Evolutionary conservation across 2,329 filamentous ascomycete species (phyloP).

Genomic region (Colletotrichum horii): DNA sequence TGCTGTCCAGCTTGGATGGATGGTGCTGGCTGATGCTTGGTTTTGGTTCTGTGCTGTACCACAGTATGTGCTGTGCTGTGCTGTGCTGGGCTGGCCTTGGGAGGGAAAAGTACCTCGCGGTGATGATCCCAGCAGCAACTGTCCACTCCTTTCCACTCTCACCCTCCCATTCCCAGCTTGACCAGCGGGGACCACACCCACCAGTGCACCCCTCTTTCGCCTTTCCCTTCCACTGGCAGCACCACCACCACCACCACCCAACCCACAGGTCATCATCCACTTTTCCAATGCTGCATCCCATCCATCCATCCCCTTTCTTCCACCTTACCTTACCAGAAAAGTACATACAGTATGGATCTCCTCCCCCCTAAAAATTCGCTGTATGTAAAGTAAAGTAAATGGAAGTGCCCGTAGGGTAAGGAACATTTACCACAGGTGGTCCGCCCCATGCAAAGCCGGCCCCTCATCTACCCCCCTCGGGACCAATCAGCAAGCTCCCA

Average conservation of each 20-base stretch:
- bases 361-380: not conserved
- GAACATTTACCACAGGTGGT: not conserved
- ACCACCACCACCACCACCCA: not conserved
- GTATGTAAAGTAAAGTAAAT: not conserved
- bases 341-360: not conserved
- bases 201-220: not conserved
- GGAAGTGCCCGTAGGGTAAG: not conserved
- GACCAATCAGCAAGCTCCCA: constrained; percentile 19
- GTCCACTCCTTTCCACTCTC: not conserved
- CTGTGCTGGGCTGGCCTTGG: not conserved
- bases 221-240: not conserved
- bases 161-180: not conserved
- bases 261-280: not conserved
- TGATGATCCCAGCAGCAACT: not conserved
- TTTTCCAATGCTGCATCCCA: not conserved
- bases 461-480: not conserved
- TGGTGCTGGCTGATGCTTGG: not conserved
- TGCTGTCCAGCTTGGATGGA: not conserved
- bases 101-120: not conserved
- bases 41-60: not conserved
- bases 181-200: not conserved
- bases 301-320: not conserved
- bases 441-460: not conserved
- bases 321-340: not conserved
- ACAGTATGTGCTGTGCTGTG: not conserved